Conservation (phyloP, 2,329 filamentous ascomycete genomes). For the Colletotrichum destructivum region DNA sequence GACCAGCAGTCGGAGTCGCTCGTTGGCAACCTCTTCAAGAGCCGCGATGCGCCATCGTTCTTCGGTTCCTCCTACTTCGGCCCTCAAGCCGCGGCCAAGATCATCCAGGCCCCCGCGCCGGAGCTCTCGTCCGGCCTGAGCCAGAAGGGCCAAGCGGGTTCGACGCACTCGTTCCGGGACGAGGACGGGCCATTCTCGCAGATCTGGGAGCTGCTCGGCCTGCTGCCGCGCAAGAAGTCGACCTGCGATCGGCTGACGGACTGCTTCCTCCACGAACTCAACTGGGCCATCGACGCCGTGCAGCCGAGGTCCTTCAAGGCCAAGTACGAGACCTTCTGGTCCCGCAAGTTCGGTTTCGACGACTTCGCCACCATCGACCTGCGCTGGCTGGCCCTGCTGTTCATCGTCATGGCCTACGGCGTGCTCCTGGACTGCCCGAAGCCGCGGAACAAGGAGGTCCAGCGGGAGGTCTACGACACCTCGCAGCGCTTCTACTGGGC, state of each 20-base stretch:
- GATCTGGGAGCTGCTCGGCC: constrained; percentile 58
- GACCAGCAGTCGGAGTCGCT: constrained; percentile 29
- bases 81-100: constrained; percentile 50
- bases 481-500: constrained; percentile 60
- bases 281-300: constrained; percentile 55
- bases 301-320: constrained; percentile 52
- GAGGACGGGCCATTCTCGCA: constrained; percentile 51
- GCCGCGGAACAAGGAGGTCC: constrained; percentile 50
- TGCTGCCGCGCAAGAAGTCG: constrained; percentile 55
- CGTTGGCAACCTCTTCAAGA: constrained; percentile 50
- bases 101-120: constrained; percentile 48
- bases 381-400: constrained; percentile 58
- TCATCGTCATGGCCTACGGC: constrained; percentile 58
- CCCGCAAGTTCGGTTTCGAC: constrained; percentile 56
- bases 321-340: constrained; percentile 57
- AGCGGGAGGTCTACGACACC: constrained; percentile 54
- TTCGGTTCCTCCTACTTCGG: constrained; percentile 53
- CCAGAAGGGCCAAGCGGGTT: constrained; percentile 43
- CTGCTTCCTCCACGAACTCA: constrained; percentile 54
- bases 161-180: constrained; percentile 32
- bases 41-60: constrained; percentile 50
- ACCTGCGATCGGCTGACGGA: constrained; percentile 54
- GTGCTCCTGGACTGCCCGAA: constrained; percentile 54
- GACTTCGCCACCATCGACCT: constrained; percentile 57
- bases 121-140: constrained; percentile 45